A percentile compares a stretch with the other conserved stretches of the same genome.
phyloP scores from a whole-genome alignment of 495 filamentous ascomycete species.

The Talaromyces stipitatus region DNA sequence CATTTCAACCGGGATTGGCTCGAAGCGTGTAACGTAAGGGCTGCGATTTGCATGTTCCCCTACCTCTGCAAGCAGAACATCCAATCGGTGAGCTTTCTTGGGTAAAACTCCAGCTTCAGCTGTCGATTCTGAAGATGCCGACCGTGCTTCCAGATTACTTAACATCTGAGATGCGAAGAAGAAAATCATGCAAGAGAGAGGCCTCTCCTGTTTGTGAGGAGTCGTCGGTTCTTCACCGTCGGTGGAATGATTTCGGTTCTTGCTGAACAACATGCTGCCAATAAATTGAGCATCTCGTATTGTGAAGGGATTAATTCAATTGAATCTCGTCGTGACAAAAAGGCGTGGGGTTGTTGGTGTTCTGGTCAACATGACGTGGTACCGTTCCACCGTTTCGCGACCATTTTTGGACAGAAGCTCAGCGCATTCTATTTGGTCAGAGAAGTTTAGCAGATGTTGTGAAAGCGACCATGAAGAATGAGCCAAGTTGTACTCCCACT shows the following conservation, averaged over 20 bases:
- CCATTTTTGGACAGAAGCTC: not conserved
- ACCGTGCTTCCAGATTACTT: slow-evolving; percentile 61
- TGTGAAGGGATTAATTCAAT: not conserved
- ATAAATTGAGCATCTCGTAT: not conserved
- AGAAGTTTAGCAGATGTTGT: not conserved
- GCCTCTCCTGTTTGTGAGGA: not conserved
- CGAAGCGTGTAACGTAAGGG: slow-evolving; percentile 6
- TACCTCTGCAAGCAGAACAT: slow-evolving; percentile 5
- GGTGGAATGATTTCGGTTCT: not conserved
- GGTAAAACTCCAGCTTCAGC: not conserved
- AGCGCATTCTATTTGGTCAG: too few relatives aligned
- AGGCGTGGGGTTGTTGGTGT: not conserved
- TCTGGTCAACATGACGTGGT: not conserved
- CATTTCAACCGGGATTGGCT: slow-evolving; percentile 6
- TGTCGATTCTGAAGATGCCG: not conserved
- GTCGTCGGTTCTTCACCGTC: not conserved
- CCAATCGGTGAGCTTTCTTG: not conserved
- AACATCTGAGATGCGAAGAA: slow-evolving; percentile 89
- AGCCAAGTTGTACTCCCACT: not conserved
- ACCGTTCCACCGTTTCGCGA: not conserved
- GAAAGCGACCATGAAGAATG: too few relatives aligned
- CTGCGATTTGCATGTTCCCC: slow-evolving; percentile 2
- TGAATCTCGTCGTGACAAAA: not conserved
- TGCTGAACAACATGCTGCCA: not conserved
- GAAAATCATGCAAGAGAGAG: slow-evolving; percentile 40